Base-by-base conservation (phyloP, 345 rosid species). In the Hibiscus mutabilis region DNA sequence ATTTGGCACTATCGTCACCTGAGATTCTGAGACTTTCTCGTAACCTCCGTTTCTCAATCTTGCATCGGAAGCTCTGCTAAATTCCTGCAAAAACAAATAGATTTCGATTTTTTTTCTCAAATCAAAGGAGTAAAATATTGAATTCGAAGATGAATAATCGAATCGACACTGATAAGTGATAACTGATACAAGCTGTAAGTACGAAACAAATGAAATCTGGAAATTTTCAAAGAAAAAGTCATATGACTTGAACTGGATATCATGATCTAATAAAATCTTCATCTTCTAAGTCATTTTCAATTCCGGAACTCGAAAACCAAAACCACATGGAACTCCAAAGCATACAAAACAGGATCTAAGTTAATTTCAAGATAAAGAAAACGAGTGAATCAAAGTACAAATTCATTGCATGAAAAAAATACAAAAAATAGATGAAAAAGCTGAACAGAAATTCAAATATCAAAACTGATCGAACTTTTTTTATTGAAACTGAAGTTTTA, bases 11-110 rank as follows among this genome's bases (percentile, higher is more conserved):
- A 46, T 40, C 27, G 27, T 76, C 72, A 72, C 81, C 81, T 69
- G 78, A 74, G 58, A 53, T 5, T 52, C 81, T 69, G 78, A 72
- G 70, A 71, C 44, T 76, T 68, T 21, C 22, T 52, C 67, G 35
- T 51, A 56, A 44, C 72, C 58, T 62, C 65, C 69, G 59, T 76
- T 73, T 73, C 58, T 63, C 33, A 33, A 55, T 46, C 78, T 71
- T 74, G 70, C 71, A 11, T 18, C 16, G 21, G 79, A 80, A 80
- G 78, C 76, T 67, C 73, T 53, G 37, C 21, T 5, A 21, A 7
- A 24, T 11, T 59, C 55, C 76, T 62, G 68, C 64, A 53, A 71
- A 52, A 27, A 19, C 66, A 63, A 60, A 47, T 5, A 25, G 68
- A 24, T 46, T 44, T 56, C 21, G 2, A 2, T 46, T n/a, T 12